Percentiles rank a stretch among this genome's conserved stretches.
These are phyloP conservation scores for Tuber aestivum DNA, from an alignment of 495 filamentous ascomycete genomes.

Conservation along the genomic window DNA sequence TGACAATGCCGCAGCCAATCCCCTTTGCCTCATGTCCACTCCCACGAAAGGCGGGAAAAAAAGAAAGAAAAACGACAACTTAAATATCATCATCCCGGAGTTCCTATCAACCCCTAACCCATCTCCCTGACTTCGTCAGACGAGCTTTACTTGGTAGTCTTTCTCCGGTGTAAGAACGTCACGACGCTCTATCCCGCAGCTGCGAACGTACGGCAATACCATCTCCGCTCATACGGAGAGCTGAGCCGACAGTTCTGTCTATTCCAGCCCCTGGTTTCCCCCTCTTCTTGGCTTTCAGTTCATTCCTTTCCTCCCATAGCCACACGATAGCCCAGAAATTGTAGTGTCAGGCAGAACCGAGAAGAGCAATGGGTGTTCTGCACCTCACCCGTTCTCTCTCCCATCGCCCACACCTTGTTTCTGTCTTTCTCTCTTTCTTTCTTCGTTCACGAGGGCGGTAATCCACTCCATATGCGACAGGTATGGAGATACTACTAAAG, in stretches of 20 bases:
- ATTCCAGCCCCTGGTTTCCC: neutral
- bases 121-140: neutral
- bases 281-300: neutral
- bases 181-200: neutral
- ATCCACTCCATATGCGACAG: slow-evolving; percentile 1
- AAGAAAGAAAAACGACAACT: neutral
- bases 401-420: neutral
- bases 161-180: neutral
- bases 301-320: neutral
- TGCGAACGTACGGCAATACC: neutral
- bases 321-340: neutral
- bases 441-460: neutral
- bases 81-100: neutral
- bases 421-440: neutral
- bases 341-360: neutral
- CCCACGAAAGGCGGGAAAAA: neutral
- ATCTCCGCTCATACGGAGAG: neutral
- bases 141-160: neutral
- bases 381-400: neutral
- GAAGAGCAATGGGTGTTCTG: neutral
- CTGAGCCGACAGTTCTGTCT: neutral
- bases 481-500: slow-evolving; percentile 2
- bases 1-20: neutral
- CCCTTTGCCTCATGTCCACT: neutral
- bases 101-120: neutral